Evolutionary conservation across 768 basidiomycete species (phyloP), one percentile per base, ranked within the genome.

Genomic region (Rhizopogon vesiculosus): DNA sequence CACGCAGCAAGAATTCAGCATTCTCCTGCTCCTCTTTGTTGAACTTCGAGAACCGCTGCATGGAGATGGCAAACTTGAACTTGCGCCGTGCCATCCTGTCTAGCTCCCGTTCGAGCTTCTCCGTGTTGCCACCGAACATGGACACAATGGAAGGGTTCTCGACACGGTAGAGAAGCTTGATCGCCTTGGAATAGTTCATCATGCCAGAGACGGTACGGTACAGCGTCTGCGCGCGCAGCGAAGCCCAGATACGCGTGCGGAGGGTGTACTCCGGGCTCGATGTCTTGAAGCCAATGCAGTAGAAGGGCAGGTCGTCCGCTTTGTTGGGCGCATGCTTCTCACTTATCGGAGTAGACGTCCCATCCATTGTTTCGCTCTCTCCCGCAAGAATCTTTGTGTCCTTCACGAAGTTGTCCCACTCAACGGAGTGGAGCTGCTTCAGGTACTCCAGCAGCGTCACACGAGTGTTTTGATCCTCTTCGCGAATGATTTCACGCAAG

Each of bases 161-260:
- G 59, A 99, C 96, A 38, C 97, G 91, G 72, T 98, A 98, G 18
- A 98, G 82, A 39, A 99, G 82, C 72, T 99, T 99, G 86, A 99
- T 96, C 25, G 97, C 97, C 75, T 99, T 99, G 65, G 93, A 90
- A 75, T 99, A 99, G 76, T 99, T 98, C 97, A 99, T 98, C 93
- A 99, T 98, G 59, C 97, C 97, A 5, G 97, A 98, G 18, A 98
- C 93, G 10, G 97, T 99, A 59, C 97, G 88, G 72, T 99, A 99
- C 33, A 99, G 83, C 0, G 97, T 99, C 74, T 99, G 97, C 5
- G 95, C 95, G 53, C 97, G 92, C 28, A 99, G 81, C 2, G 95
- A 98, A 2, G 97, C 96, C 97, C 97, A 98, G 62, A 99, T 99
- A 72, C 97, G 92, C 0, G 96, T 98, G 60, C 97, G 93, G 45